Evolutionary conservation across 352 stramenopile species (phyloP), one percentile per base, ranked within the genome.

Genomic region (Phytophthora brassicae): DNA sequence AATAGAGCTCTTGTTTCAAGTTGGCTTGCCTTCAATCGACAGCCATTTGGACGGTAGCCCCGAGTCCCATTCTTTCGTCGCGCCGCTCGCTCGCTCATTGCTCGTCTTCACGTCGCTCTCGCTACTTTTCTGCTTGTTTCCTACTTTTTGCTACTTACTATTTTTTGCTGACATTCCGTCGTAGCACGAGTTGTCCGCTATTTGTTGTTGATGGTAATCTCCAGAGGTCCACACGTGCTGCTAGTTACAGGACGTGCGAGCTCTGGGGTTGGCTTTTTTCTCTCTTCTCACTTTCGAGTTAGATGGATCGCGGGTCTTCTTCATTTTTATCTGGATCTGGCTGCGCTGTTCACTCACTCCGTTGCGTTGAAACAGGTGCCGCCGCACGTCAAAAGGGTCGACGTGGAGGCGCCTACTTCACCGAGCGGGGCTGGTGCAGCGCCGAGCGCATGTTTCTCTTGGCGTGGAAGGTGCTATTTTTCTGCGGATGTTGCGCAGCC

Each of bases 341-440:
- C 54, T 38, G 50, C 51, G 36, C 60, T 62, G 51, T 55, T 70
- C 57, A 66, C 66, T 71, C 46, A 72, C 67, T 66, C 67, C 58
- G 53, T 61, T 64, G 50, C 67, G 62, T 75, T 48, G 42, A 69
- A 66, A 48, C 23, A 60, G 38, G 45, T 65, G 63, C 56, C 57
- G 57, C 54, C 48, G 49, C 63, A 66, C 54, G 43, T 51, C 57
- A 62, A 79, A 64, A 68, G 35, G 38, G 54, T n/a, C n/a, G 45
- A 66, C 56, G 66, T 64, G 36, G 19, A 43, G 36, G 46, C 36
- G 47, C 13, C 61, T 86, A 90, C 59, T 90, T 89, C 57, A 88
- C 68, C 68, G 79, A 83, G 55, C 81, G 79, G 45, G 81, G 81
- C 71, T 90, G 81, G 63, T 89, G 81, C 38, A 89, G 70, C 38